Base-by-base conservation (phyloP, 2,329 filamentous ascomycete species). In the Clonostachys rhizophaga region DNA sequence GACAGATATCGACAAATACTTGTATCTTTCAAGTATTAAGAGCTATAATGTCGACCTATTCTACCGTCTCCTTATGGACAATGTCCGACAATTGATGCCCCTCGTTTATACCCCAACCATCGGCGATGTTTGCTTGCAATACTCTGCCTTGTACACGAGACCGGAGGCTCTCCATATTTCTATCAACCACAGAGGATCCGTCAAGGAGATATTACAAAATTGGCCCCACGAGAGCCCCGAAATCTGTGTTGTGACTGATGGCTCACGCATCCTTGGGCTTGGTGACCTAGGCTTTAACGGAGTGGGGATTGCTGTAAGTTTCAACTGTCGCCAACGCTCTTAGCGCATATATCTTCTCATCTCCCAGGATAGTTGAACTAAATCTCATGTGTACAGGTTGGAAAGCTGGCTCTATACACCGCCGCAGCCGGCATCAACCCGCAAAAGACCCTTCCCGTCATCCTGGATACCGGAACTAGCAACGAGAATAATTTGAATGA, bases 91-190 rank as follows among this genome's bases (percentile, higher is more conserved):
- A 59, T 72, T 92, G 55, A 91, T 90, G 71, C 89, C 89, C 44
- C 74, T 92, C 54, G 89, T 94, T 58, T 94, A 94, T 73, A 94
- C 89, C 17, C 89, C 89, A 42, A 91, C 88, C 61, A 91, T 99
- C 59, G 94, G 94, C 60, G 92, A 97, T 66, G 94, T 95, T 55
- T 99, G 94, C 74, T 77, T 96, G 64, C 87, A 92, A 70, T 99
- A 95, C 82, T 96, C 91, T 37, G 90, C 92, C 59, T 83, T 97
- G 58, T 97, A 95, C 76, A 95, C 91, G 50, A 87, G 91, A 56
- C 91, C 94, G 17, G 94, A 97, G 76, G 91, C 87, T 55, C 81
- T 97, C 69, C 97, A 97, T 74, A 88, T 99, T 54, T 96, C 91
- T 50, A 96, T 89, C 70, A 88, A 90, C 70, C 92, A 99, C 75